Conservation (phyloP, 164 flowering plant genomes). For the Brasenia schreberi region DNA sequence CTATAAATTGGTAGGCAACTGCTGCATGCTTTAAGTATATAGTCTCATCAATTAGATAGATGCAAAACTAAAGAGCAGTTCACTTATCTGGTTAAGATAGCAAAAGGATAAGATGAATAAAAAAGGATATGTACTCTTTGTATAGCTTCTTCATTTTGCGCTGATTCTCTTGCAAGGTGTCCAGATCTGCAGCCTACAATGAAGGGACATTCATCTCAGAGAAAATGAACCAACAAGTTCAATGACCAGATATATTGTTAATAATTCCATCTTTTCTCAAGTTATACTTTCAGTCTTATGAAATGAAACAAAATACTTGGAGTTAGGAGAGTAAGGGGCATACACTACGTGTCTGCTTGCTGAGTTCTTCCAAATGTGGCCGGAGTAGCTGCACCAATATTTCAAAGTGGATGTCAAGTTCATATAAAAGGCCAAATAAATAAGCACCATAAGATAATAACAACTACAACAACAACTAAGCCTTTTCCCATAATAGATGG, state of each 20-base stretch:
- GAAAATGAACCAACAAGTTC: not conserved
- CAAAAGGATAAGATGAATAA: not conserved
- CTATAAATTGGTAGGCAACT: not conserved
- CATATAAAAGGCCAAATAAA: too few species aligned
- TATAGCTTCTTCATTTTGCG: constrained; percentile 34
- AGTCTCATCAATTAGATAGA: not conserved
- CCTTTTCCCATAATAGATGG: too few species aligned
- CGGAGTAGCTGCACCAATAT: constrained; percentile 46
- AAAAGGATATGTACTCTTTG: constrained; percentile 51
- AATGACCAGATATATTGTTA: not conserved
- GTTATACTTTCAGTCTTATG: too few species aligned
- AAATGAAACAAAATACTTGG: not conserved
- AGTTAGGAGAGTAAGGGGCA: not conserved
- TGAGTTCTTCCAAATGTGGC: constrained; percentile 62
- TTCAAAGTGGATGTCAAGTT: not conserved
- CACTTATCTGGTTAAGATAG: not conserved
- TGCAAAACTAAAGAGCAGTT: not conserved
- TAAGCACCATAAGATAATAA: too few species aligned
- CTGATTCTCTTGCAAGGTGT: constrained; percentile 32
- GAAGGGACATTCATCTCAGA: not conserved
- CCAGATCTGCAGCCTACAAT: not conserved
- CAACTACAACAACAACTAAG: too few species aligned
- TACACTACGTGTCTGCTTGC: constrained; percentile 43
- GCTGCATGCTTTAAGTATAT: not conserved
- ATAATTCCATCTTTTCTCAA: too few species aligned